Conservation (phyloP, 495 filamentous ascomycete genomes). For the Penicillium egyptiacum region DNA sequence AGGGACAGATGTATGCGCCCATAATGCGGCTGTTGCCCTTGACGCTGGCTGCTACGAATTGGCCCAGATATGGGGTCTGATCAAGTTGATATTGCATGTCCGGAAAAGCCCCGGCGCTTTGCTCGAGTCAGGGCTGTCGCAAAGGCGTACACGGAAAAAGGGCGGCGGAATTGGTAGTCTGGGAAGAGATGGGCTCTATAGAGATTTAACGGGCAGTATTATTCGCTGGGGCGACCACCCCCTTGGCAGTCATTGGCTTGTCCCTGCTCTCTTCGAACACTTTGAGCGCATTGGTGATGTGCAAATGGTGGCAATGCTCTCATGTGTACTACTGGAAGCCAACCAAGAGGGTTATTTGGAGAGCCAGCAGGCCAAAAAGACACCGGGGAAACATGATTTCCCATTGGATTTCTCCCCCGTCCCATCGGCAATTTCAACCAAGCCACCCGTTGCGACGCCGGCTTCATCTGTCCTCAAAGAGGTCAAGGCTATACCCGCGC, state of each 20-base stretch:
- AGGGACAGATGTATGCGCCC: conserved; percentile 71
- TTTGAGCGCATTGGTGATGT: conserved; percentile 79
- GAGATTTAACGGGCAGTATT: conserved; percentile 46
- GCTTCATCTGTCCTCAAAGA: conserved; percentile 60
- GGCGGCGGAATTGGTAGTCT: conserved; percentile 24
- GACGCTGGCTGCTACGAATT: conserved; percentile 71
- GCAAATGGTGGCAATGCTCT: conserved; percentile 94
- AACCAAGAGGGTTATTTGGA: conserved; percentile 28
- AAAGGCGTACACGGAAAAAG: conserved; percentile 24
- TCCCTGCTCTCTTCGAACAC: conserved; percentile 64
- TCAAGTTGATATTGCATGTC: conserved; percentile 72
- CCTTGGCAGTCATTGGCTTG: conserved; percentile 70
- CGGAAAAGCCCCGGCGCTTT: conserved; percentile 57
- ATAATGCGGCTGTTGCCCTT: conserved; percentile 77
- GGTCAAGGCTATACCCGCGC: conserved; percentile 52
- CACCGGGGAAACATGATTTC: conserved; percentile 28
- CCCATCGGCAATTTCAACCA: conserved; percentile 28
- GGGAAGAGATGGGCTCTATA: conserved; percentile 18
- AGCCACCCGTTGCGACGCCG: conserved; percentile 36
- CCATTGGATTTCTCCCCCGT: conserved; percentile 36
- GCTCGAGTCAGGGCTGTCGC: conserved; percentile 48
- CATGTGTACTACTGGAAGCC: conserved; percentile 79
- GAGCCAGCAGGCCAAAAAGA: conserved; percentile 17
- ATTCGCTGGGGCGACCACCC: conserved; percentile 88
- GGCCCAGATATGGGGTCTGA: conserved; percentile 81